Percentiles rank a stretch among this genome's conserved stretches.
Evolutionary conservation across 176 grass and related monocot species (phyloP).

Genomic region (Cymbopogon citratus): DNA sequence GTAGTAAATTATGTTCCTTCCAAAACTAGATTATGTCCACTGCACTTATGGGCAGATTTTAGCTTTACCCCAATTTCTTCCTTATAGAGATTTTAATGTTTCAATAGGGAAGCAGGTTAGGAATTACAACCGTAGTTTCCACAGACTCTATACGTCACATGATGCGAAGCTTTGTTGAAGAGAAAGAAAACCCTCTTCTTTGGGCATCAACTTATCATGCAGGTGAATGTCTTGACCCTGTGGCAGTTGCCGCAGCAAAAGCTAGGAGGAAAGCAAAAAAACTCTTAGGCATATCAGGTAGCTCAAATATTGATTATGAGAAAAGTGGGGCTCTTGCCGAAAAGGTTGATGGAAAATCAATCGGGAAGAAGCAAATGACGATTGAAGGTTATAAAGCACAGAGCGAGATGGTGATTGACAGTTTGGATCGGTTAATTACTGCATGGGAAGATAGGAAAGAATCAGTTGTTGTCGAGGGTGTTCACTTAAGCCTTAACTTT

Average conservation of each 20-base stretch:
- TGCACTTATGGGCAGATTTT: neutral
- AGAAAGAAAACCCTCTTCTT: conserved; percentile 88
- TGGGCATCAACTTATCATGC: conserved; percentile 98
- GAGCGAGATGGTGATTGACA: conserved; percentile 95
- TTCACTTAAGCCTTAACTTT: conserved; percentile 97
- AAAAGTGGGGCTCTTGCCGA: conserved; percentile 24
- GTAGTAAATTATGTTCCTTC: neutral
- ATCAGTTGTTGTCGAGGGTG: conserved; percentile 85
- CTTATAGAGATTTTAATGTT: conserved; percentile 15
- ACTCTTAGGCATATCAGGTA: conserved; percentile 28
- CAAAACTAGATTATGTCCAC: neutral
- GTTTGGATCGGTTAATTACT: conserved; percentile 81
- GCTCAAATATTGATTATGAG: conserved; percentile 22
- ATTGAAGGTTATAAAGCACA: conserved; percentile 95
- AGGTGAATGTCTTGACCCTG: conserved; percentile 79
- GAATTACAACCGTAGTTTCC: conserved; percentile 83
- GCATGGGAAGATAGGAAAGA: conserved; percentile 84
- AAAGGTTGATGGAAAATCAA: conserved; percentile 40
- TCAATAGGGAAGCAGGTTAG: conserved; percentile 80
- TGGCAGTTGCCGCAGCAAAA: conserved; percentile 79
- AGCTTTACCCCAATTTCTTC: neutral
- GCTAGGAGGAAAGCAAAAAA: conserved; percentile 71
- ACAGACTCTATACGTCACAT: conserved; percentile 95
- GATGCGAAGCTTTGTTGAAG: conserved; percentile 92
- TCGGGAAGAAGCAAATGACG: conserved; percentile 89